phyloP scores from a whole-genome alignment of 495 filamentous ascomycete genomes.

The Glarea lozoyensis region DNA sequence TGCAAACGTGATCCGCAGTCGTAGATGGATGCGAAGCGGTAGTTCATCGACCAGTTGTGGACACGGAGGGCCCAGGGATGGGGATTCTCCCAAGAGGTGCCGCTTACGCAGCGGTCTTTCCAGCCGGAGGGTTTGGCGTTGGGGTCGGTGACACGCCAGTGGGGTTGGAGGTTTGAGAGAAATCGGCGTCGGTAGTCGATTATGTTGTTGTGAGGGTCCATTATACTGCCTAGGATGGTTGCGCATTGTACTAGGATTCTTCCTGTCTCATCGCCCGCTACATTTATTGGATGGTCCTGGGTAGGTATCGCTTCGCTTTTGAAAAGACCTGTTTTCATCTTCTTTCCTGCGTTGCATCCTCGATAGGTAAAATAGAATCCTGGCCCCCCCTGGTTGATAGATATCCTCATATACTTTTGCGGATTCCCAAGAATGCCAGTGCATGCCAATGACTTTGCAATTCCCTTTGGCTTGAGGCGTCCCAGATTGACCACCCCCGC shows the following conservation, averaged over 20 bases:
- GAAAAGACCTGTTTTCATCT: conserved; percentile 13
- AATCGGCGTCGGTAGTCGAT: conserved; percentile 12
- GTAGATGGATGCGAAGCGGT: conserved; percentile 8
- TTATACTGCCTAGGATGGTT: conserved; percentile 14
- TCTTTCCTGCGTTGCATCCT: conserved; percentile 21
- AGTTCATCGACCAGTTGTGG: conserved; percentile 18
- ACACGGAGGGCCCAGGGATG: not conserved
- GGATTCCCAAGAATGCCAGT: conserved; percentile 16
- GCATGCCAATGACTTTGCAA: conserved; percentile 2
- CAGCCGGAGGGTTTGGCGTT: conserved; percentile 16
- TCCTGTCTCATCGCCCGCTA: conserved; percentile 18
- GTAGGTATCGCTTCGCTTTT: conserved; percentile 14
- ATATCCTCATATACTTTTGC: conserved; percentile 15
- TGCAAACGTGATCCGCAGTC: conserved; percentile 15
- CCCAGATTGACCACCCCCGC: conserved; percentile 17
- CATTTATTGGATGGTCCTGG: not conserved
- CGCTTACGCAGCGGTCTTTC: conserved; percentile 18
- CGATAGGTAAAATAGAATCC: conserved; percentile 18
- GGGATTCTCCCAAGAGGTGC: conserved; percentile 13
- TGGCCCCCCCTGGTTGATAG: conserved; percentile 6
- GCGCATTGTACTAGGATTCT: conserved; percentile 19
- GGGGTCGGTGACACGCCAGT: conserved; percentile 10
- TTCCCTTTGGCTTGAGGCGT: conserved; percentile 6
- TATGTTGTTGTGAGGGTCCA: conserved; percentile 11
- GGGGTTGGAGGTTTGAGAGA: conserved; percentile 15